Percentiles rank a stretch among this genome's conserved stretches.
phyloP scores from a whole-genome alignment of 2,329 filamentous ascomycete genomes.

The Ophiocordyceps polyrhachis-furcata region DNA sequence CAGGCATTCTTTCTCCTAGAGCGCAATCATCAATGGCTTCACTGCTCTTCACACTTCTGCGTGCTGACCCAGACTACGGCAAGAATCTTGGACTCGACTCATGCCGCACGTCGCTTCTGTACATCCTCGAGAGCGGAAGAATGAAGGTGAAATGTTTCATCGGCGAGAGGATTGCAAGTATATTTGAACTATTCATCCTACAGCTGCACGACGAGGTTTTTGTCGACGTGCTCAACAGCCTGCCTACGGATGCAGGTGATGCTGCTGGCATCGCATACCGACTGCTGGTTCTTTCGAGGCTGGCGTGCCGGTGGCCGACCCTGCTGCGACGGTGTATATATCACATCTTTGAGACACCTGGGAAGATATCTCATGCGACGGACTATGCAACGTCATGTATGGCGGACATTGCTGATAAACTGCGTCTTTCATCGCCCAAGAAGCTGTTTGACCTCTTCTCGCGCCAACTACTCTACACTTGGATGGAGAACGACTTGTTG shows the following conservation, averaged over 20 bases:
- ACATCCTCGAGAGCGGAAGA: conserved; percentile 46
- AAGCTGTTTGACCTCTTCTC: conserved; percentile 71
- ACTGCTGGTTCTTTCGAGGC: conserved; percentile 52
- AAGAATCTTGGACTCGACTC: conserved; percentile 36
- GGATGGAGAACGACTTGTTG: conserved; percentile 52
- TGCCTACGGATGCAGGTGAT: conserved; percentile 56
- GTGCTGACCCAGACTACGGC: conserved; percentile 47
- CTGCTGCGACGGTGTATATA: conserved; percentile 76
- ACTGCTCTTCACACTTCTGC: conserved; percentile 53
- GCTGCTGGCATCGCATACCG: conserved; percentile 74
- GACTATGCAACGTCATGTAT: conserved; percentile 60
- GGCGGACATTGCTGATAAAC: conserved; percentile 39
- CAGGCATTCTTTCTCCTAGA: conserved; percentile 48
- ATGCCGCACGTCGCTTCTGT: conserved; percentile 53
- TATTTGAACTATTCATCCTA: conserved; percentile 72
- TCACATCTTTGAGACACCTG: conserved; percentile 82
- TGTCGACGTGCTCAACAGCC: conserved; percentile 57
- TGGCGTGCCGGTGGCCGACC: conserved; percentile 74
- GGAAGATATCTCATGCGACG: conserved; percentile 44
- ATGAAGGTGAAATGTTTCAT: conserved; percentile 62
- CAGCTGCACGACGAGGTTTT: conserved; percentile 71
- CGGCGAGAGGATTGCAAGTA: conserved; percentile 44
- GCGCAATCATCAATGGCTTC: conserved; percentile 48
- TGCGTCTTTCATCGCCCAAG: conserved; percentile 46
- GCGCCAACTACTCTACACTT: conserved; percentile 78